Conservation (phyloP, 1,284 basidiomycete species). For the Ganoderma sinense region DNA sequence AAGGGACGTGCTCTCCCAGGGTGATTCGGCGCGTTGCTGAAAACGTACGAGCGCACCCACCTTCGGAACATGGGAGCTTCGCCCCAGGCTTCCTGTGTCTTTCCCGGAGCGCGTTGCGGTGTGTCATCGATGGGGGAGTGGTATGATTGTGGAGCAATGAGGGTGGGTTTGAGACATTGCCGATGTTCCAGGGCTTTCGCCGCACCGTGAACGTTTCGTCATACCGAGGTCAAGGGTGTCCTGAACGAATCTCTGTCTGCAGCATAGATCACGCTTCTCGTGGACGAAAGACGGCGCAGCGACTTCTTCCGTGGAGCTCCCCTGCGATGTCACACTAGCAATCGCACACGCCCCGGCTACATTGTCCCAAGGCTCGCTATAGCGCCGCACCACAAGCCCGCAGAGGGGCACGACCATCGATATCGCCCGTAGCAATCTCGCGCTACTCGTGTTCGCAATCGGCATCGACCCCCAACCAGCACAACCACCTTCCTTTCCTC, state of each 20-base stretch:
- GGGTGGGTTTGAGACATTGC: neutral
- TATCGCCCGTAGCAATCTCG: slow-evolving; percentile 13
- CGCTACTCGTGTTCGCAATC: slow-evolving; percentile 1
- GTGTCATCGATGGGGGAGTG: slow-evolving; percentile 1
- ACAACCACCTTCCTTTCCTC: no score
- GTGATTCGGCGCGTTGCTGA: slow-evolving; percentile 13
- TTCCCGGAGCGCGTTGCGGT: slow-evolving; percentile 4
- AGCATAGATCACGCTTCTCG: slow-evolving; percentile 8
- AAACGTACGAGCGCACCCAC: slow-evolving; percentile 1
- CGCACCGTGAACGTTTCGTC: neutral
- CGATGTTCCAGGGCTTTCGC: slow-evolving; percentile 3
- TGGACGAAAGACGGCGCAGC: slow-evolving; percentile 9
- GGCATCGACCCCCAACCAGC: slow-evolving; percentile 7
- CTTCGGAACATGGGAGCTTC: slow-evolving; percentile 19
- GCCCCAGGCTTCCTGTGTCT: slow-evolving; percentile 1
- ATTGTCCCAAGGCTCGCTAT: neutral
- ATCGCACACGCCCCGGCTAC: neutral
- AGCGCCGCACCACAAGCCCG: slow-evolving; percentile 1
- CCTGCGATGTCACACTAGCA: neutral
- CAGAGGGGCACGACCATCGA: neutral
- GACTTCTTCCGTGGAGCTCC: slow-evolving; percentile 3
- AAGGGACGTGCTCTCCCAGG: slow-evolving; percentile 11
- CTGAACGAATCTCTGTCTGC: neutral
- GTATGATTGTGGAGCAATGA: neutral
- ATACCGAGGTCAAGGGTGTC: slow-evolving; percentile 18